phyloP scores from a whole-genome alignment of 345 rosid species.

The Pistacia vera region DNA sequence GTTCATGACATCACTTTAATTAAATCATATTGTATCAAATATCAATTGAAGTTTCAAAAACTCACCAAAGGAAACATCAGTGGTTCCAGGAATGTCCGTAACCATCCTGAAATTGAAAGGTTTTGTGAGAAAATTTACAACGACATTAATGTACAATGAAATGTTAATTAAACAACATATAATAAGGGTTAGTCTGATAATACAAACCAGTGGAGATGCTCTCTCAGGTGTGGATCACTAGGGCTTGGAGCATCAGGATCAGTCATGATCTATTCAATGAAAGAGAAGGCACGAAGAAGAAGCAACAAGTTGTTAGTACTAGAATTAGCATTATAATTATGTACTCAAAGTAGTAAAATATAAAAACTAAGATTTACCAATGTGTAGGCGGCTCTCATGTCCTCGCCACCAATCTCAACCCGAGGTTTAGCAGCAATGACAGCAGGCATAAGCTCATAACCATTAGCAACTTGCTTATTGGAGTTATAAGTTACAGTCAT shows the following conservation, averaged over 20 bases:
- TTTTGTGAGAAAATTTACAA: no score
- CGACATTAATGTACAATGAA: no score
- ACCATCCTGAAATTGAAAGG: slow-evolving; percentile 66
- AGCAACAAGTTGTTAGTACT: no score
- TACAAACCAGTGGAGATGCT: slow-evolving; percentile 80
- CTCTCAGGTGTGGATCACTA: slow-evolving; percentile 77
- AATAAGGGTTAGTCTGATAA: no score
- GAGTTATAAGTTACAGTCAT: slow-evolving; percentile 63
- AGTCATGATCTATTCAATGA: slow-evolving; percentile 58
- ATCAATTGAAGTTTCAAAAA: background rate
- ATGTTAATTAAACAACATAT: no score
- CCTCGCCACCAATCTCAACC: slow-evolving; percentile 74
- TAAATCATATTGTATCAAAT: no score
- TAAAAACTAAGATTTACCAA: slow-evolving; percentile 37
- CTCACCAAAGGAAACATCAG: slow-evolving; percentile 86
- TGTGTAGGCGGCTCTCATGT: slow-evolving; percentile 76
- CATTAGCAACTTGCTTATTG: slow-evolving; percentile 69
- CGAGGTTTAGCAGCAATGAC: slow-evolving; percentile 55
- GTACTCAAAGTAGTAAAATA: no score
- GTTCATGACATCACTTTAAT: no score
- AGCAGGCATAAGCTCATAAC: slow-evolving; percentile 70
- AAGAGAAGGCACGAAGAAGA: background rate
- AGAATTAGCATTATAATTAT: background rate
- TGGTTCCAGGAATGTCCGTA: slow-evolving; percentile 89
- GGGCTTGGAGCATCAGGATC: slow-evolving; percentile 99